These are phyloP conservation scores for Lactarius sanguifluus DNA, from an alignment of 768 basidiomycete genomes.

Conservation along the genomic window DNA sequence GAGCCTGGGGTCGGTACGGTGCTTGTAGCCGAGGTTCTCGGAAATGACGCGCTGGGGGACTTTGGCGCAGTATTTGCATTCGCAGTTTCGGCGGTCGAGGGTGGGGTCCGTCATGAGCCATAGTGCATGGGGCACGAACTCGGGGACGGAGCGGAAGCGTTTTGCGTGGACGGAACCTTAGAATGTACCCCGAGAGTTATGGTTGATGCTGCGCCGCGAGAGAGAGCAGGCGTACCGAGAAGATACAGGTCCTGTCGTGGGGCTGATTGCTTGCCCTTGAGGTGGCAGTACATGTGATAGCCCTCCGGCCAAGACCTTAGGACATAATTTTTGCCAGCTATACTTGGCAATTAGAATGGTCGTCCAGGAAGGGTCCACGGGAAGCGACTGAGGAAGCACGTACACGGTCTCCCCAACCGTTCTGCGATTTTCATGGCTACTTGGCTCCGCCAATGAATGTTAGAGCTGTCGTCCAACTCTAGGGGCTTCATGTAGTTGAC, in stretches of 20 bases:
- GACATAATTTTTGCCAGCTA: slow-evolving; percentile 57
- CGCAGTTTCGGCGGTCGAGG: slow-evolving; percentile 51
- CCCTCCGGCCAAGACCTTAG: slow-evolving; percentile 63
- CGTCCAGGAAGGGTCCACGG: not conserved
- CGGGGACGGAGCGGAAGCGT: slow-evolving; percentile 77
- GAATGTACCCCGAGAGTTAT: no score
- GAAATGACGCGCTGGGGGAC: slow-evolving; percentile 70
- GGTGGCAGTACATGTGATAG: slow-evolving; percentile 74
- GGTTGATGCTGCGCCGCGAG: not conserved
- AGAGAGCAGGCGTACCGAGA: slow-evolving; percentile 49
- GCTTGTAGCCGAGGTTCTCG: slow-evolving; percentile 51
- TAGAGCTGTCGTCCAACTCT: slow-evolving; percentile 47
- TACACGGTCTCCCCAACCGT: slow-evolving; percentile 51
- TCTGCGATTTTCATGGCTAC: slow-evolving; percentile 46
- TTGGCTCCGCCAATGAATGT: slow-evolving; percentile 54
- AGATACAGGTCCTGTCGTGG: slow-evolving; percentile 80
- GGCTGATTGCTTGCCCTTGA: slow-evolving; percentile 54
- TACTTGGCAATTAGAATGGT: slow-evolving; percentile 3
- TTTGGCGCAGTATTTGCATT: slow-evolving; percentile 77
- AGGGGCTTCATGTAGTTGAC: slow-evolving; percentile 72
- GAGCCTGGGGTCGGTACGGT: slow-evolving; percentile 11
- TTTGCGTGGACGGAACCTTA: slow-evolving; percentile 43
- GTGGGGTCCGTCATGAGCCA: slow-evolving; percentile 67
- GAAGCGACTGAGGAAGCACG: slow-evolving; percentile 28
- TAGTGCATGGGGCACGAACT: slow-evolving; percentile 80